Base-by-base conservation (phyloP, 192 early-diverging fungal genomes). In the Neocallimastix lanati region DNA sequence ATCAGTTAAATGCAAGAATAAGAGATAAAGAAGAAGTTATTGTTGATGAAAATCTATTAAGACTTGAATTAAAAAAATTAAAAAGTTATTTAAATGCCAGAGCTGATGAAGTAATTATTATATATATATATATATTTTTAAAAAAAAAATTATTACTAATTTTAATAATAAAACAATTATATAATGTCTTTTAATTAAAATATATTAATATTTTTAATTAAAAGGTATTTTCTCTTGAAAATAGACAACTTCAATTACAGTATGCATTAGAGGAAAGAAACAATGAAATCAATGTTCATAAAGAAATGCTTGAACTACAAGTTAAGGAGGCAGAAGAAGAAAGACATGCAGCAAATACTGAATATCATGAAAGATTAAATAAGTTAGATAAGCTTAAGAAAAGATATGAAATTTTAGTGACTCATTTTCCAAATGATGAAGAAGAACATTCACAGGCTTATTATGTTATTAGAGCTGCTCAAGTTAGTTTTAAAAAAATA, bases 361-460 rank as follows among this genome's bases (percentile, higher is more conserved):
- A 90, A 84, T 81, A 89, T 40, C 83, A 88, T 76, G 89, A 90
- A 77, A 81, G 88, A 14, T 85, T 89, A 29, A 85, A 82, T 36
- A 89, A 87, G 77, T 88, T 90, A 50, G 88, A 90, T 81, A 87
- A 86, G 79, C 78, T 90, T 28, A 84, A 87, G 78, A 78, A 85
- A 33, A 85, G 89, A 21, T 90, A 90, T 82, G 89, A 90, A 82
- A 90, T 90, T 67, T 79, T 90, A 25, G 88, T 90, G 85, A 87
- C 89, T 28, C 89, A 88, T 77, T 89, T 90, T 81, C 85, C 84
- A 18, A 36, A 76, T 28, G 81, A 78, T 21, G 86, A 84, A 50
- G 88, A 88, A 82, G 88, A 90, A 67, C 87, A 87, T 50, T 82
- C 85, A 28, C 89, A 90, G 77, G 89, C 89, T 28, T 90, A 83